phyloP scores from a whole-genome alignment of 208 protist species.

The Leishmania major region DNA sequence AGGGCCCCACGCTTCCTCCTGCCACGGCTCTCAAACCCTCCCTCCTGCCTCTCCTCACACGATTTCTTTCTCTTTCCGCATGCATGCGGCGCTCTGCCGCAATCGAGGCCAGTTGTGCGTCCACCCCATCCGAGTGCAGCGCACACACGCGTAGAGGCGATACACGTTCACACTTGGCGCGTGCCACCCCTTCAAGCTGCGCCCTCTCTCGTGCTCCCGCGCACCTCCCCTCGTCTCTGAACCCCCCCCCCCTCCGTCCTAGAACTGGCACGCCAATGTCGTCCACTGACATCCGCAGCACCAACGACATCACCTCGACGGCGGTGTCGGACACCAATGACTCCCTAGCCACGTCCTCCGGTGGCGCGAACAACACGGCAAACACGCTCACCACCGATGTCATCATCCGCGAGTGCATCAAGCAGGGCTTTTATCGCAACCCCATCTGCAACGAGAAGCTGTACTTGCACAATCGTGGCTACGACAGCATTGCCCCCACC shows the following conservation, averaged over 20 bases:
- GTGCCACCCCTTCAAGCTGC: not conserved
- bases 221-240: not conserved
- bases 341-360: slow-evolving; percentile 20
- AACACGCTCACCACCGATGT: slow-evolving; percentile 69
- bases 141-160: not conserved
- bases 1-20: not conserved
- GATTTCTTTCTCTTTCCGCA: not conserved
- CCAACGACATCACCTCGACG: slow-evolving; percentile 58
- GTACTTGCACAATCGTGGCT: slow-evolving; percentile 94
- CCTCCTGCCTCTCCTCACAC: not conserved
- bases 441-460: slow-evolving; percentile 94
- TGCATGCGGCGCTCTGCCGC: not conserved
- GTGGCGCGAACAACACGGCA: not conserved
- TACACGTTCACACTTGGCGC: not conserved
- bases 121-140: not conserved
- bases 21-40: not conserved
- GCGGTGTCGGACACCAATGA: slow-evolving; percentile 21
- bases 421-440: slow-evolving; percentile 89
- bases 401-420: slow-evolving; percentile 88
- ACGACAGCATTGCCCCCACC: slow-evolving; percentile 74
- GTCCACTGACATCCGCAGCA: slow-evolving; percentile 46
- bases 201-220: not conserved
- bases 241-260: not conserved
- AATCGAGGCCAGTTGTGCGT: not conserved
- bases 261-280: slow-evolving; percentile 9